These are phyloP conservation scores for Chionographis japonica DNA, from an alignment of 106 monocot species.

Conservation along the genomic window DNA sequence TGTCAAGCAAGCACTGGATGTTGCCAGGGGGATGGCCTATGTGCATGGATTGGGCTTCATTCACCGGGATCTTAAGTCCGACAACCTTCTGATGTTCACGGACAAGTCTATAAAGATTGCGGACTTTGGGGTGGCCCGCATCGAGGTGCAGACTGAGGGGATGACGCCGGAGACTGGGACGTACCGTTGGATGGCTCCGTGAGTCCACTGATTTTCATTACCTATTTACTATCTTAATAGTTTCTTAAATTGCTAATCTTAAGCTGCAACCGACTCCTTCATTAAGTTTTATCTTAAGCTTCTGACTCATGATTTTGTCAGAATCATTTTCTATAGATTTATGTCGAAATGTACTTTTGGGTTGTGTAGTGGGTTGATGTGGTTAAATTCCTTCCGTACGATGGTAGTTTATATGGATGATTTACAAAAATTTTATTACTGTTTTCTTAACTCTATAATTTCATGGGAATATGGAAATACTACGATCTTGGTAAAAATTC, in stretches of 20 bases:
- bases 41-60: conserved; percentile 29
- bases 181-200: conserved; percentile 43
- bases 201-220: conserved; percentile 4
- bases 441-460: too few species aligned
- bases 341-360: too few species aligned
- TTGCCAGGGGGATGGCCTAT: conserved; percentile 29
- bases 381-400: too few species aligned
- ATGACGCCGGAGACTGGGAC: conserved; percentile 39
- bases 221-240: not conserved
- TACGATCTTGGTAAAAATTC: too few species aligned
- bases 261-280: too few species aligned
- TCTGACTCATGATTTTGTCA: too few species aligned
- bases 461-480: too few species aligned
- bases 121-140: conserved; percentile 32
- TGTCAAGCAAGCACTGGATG: conserved; percentile 32
- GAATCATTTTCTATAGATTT: too few species aligned
- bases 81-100: conserved; percentile 27
- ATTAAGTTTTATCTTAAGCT: too few species aligned
- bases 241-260: not conserved
- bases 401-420: too few species aligned
- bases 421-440: too few species aligned
- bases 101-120: conserved; percentile 40
- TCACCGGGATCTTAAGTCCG: conserved; percentile 36
- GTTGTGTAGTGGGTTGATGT: too few species aligned
- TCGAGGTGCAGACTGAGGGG: conserved; percentile 33